Evolutionary conservation across 2,329 filamentous ascomycete species (phyloP).

Genomic region (Botrytis medusae): DNA sequence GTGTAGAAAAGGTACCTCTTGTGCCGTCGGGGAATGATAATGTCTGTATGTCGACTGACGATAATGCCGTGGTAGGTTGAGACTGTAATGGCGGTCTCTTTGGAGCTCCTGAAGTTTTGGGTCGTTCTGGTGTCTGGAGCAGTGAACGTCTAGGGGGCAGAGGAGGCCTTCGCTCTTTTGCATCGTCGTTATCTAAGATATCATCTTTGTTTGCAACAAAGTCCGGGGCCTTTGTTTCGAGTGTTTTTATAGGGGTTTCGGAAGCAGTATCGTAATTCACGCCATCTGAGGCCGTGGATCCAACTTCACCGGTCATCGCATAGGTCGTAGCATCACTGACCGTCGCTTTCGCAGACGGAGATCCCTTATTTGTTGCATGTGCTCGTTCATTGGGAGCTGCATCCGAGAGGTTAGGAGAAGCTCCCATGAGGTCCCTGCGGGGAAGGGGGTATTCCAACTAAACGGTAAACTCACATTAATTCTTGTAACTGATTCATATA

Average conservation of each 20-base stretch:
- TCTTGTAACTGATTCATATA: neutral
- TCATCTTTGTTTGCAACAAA: conserved; percentile 10
- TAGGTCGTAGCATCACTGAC: conserved; percentile 30
- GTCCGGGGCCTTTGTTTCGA: conserved; percentile 1
- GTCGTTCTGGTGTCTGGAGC: conserved; percentile 26
- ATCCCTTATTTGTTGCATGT: conserved; percentile 25
- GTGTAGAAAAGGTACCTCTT: conserved; percentile 59
- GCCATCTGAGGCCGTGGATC: conserved; percentile 25
- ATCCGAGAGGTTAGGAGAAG: conserved; percentile 23
- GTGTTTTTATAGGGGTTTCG: conserved; percentile 3
- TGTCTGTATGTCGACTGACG: conserved; percentile 76
- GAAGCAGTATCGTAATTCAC: neutral
- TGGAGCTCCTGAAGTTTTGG: conserved; percentile 24
- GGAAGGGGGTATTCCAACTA: neutral
- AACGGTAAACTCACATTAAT: conserved; percentile 11
- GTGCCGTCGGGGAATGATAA: conserved; percentile 70
- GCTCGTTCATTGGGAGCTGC: conserved; percentile 26
- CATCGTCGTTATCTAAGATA: conserved; percentile 26
- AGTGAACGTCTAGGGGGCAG: conserved; percentile 48
- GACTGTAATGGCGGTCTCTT: conserved; percentile 48
- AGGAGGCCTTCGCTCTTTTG: conserved; percentile 44
- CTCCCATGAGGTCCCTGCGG: conserved; percentile 30
- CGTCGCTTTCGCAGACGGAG: conserved; percentile 27
- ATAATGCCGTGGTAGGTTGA: conserved; percentile 80
- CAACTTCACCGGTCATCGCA: conserved; percentile 32